Percentiles rank a stretch among this genome's conserved stretches.
phyloP scores from a whole-genome alignment of 164 flowering plant species.

The Nymphaea thermarum region DNA sequence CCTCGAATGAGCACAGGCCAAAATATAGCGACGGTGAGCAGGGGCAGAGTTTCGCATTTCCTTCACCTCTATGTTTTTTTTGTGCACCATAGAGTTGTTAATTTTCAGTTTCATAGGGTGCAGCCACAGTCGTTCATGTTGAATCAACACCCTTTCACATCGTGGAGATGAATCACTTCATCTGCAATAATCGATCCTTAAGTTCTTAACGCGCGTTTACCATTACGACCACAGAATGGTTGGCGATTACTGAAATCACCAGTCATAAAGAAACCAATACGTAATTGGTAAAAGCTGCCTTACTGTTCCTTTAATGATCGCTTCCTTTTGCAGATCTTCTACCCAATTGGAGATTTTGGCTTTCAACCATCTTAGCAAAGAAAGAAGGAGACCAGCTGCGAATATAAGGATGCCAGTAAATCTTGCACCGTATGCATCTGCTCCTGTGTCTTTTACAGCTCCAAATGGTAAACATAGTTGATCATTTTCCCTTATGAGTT shows the following conservation, averaged over 20 bases:
- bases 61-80: too few species aligned
- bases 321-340: not conserved
- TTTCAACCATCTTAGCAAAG: not conserved
- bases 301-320: not conserved
- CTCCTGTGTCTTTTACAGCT: slow-evolving; percentile 52
- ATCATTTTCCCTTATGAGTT: not conserved
- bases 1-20: too few species aligned
- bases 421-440: slow-evolving; percentile 80
- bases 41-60: too few species aligned
- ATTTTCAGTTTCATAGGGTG: too few species aligned
- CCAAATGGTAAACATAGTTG: slow-evolving; percentile 32
- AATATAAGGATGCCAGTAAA: slow-evolving; percentile 71
- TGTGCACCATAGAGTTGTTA: too few species aligned
- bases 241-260: not conserved
- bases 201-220: not conserved
- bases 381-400: not conserved
- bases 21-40: too few species aligned
- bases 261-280: too few species aligned
- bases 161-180: too few species aligned
- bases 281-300: not conserved
- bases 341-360: not conserved
- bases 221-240: not conserved
- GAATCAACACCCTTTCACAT: too few species aligned
- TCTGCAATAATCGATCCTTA: not conserved
- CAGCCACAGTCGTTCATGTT: too few species aligned